Evolutionary conservation across 176 grass and related monocot genomes (phyloP).

Genomic region (Paspalum vaginatum): DNA sequence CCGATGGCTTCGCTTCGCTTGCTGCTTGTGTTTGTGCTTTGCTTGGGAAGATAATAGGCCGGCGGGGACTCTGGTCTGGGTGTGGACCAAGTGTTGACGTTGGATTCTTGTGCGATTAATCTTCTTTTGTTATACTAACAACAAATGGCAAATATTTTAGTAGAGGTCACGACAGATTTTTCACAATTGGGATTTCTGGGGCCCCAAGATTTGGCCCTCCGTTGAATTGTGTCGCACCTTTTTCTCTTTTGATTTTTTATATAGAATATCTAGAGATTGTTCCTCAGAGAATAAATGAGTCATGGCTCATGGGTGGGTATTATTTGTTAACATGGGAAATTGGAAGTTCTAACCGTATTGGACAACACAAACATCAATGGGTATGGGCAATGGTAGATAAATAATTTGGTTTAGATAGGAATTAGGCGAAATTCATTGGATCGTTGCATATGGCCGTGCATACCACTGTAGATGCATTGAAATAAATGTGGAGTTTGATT

Average conservation of each 20-base stretch:
- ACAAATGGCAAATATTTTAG: conserved; percentile 9
- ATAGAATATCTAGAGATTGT: not conserved
- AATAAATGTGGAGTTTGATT: too few relatives aligned
- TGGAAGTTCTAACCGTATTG: not conserved
- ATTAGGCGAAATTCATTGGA: too few relatives aligned
- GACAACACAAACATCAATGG: not conserved
- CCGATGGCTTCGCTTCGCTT: not conserved
- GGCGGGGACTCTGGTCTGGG: not conserved
- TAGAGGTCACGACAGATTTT: not conserved
- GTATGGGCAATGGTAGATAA: not conserved
- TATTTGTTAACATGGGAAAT: not conserved
- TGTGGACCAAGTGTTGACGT: conserved; percentile 34
- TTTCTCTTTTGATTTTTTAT: not conserved
- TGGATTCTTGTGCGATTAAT: conserved; percentile 26
- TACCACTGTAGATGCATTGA: too few relatives aligned
- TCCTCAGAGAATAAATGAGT: not conserved
- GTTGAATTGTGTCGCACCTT: not conserved
- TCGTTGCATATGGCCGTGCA: too few relatives aligned
- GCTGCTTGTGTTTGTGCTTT: too few relatives aligned
- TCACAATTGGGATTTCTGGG: conserved; percentile 18
- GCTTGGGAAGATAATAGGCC: too few relatives aligned
- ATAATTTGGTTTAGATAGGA: not conserved
- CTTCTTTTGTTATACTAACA: not conserved
- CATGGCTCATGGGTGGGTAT: not conserved
- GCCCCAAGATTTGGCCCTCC: conserved; percentile 8